Evolutionary conservation across 768 basidiomycete genomes (phyloP).

Genomic region (Lyophyllum atratum): DNA sequence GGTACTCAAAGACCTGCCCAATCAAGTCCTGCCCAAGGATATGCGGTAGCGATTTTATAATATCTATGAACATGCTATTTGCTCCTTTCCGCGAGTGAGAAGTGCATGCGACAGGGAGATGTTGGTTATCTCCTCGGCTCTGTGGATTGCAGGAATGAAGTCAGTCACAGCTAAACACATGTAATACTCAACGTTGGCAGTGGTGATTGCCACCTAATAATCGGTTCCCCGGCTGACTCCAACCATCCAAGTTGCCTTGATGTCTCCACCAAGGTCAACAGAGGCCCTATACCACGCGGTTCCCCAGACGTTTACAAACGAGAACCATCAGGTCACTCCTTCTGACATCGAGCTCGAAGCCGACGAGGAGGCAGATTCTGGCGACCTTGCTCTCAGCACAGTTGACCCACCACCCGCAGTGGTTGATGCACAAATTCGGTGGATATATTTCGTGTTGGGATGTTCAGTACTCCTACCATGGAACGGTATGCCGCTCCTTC

Average conservation of each 20-base stretch:
- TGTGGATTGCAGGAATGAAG: background rate
- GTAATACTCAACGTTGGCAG: slow-evolving; percentile 1
- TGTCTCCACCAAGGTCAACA: slow-evolving; percentile 33
- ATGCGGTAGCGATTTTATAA: slow-evolving; percentile 14
- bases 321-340: slow-evolving; percentile 25
- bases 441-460: slow-evolving; percentile 61
- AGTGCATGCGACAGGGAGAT: background rate
- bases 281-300: slow-evolving; percentile 46
- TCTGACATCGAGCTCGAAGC: slow-evolving; percentile 31
- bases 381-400: slow-evolving; percentile 19
- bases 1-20: slow-evolving; percentile 52
- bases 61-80: background rate
- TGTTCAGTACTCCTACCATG: slow-evolving; percentile 82
- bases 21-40: slow-evolving; percentile 57
- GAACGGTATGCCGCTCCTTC: slow-evolving; percentile 65
- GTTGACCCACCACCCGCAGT: slow-evolving; percentile 28
- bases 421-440: slow-evolving; percentile 47
- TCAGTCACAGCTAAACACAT: slow-evolving; percentile 1
- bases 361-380: slow-evolving; percentile 24
- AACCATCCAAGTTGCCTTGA: slow-evolving; percentile 10
- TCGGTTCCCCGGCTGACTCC: slow-evolving; percentile 6
- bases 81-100: background rate
- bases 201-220: background rate
- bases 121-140: background rate
- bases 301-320: slow-evolving; percentile 37